Conservation (phyloP, 495 filamentous ascomycete genomes). For the Aspergillus cavernicola region DNA sequence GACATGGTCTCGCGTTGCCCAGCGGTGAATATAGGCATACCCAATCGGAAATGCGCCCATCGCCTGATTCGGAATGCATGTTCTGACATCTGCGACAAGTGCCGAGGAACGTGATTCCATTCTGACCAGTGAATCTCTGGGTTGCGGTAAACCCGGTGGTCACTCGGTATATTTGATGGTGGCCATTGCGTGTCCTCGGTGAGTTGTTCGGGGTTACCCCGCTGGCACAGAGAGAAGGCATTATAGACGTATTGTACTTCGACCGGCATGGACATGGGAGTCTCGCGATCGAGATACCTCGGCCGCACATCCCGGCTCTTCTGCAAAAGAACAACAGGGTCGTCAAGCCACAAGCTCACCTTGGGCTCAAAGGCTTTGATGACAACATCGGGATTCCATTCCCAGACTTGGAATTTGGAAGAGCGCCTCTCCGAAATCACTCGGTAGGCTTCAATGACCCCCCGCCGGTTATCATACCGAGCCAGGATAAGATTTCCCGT, state of each 20-base stretch:
- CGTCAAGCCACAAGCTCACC: conserved; percentile 65
- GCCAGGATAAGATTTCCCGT: conserved; percentile 69
- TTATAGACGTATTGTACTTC: conserved; percentile 43
- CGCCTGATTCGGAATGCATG: conserved; percentile 66
- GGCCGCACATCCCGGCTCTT: conserved; percentile 23
- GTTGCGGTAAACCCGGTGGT: conserved; percentile 27
- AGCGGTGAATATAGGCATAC: conserved; percentile 29
- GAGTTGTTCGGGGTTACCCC: conserved; percentile 28
- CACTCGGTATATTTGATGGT: conserved; percentile 62
- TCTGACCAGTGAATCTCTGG: conserved; percentile 28
- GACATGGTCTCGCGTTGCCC: conserved; percentile 61
- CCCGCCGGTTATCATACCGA: conserved; percentile 66
- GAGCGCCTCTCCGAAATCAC: conserved; percentile 58
- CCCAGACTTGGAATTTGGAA: conserved; percentile 57
- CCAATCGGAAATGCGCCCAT: conserved; percentile 58
- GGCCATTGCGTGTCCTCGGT: conserved; percentile 63
- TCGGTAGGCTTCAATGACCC: conserved; percentile 78
- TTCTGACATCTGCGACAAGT: conserved; percentile 53
- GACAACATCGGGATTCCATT: conserved; percentile 61
- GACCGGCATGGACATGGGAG: conserved; percentile 52
- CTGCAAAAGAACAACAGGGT: conserved; percentile 62
- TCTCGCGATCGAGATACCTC: conserved; percentile 34
- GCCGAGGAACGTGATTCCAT: conserved; percentile 38
- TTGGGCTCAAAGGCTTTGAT: conserved; percentile 71
- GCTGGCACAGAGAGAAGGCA: conserved; percentile 42